A percentile compares a stretch with the other conserved stretches of the same genome.
Conservation (phyloP, 2,329 filamentous ascomycete species). For the Fusarium redolens region DNA sequence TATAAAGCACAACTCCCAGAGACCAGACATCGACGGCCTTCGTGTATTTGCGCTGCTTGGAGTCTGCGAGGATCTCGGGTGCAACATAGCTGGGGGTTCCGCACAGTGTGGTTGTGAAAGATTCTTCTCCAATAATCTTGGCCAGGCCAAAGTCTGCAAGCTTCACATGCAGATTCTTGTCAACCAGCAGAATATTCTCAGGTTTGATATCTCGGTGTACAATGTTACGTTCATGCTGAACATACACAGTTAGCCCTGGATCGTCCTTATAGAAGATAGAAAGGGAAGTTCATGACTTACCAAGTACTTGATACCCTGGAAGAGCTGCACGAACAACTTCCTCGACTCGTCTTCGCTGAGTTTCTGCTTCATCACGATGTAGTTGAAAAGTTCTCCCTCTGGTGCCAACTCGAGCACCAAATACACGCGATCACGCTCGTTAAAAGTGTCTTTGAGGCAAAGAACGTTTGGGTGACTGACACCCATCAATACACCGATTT, state of each 20-base stretch:
- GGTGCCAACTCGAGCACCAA: constrained; percentile 89
- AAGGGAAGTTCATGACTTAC: constrained; percentile 63
- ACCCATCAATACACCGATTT: constrained; percentile 97
- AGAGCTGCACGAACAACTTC: constrained; percentile 89
- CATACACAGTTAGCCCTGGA: constrained; percentile 2
- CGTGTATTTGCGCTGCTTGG: constrained; percentile 86
- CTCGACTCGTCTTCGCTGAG: constrained; percentile 85
- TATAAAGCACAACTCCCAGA: constrained; percentile 96
- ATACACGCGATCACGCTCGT: constrained; percentile 90
- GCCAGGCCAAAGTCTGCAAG: constrained; percentile 96
- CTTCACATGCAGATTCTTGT: constrained; percentile 88
- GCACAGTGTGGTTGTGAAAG: constrained; percentile 95
- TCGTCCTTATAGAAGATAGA: background rate
- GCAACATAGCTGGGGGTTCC: constrained; percentile 98
- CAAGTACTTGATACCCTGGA: constrained; percentile 94
- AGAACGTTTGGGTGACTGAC: constrained; percentile 94
- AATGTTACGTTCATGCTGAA: constrained; percentile 93
- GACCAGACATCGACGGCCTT: constrained; percentile 98
- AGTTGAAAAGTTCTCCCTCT: constrained; percentile 96
- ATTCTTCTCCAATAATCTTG: constrained; percentile 98
- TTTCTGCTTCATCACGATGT: constrained; percentile 91
- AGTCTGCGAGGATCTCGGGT: constrained; percentile 90
- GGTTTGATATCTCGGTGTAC: constrained; percentile 98
- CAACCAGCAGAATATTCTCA: constrained; percentile 91
- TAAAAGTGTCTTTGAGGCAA: constrained; percentile 94